phyloP scores from a whole-genome alignment of 441 rosid genomes.

The Populus hybrid region DNA sequence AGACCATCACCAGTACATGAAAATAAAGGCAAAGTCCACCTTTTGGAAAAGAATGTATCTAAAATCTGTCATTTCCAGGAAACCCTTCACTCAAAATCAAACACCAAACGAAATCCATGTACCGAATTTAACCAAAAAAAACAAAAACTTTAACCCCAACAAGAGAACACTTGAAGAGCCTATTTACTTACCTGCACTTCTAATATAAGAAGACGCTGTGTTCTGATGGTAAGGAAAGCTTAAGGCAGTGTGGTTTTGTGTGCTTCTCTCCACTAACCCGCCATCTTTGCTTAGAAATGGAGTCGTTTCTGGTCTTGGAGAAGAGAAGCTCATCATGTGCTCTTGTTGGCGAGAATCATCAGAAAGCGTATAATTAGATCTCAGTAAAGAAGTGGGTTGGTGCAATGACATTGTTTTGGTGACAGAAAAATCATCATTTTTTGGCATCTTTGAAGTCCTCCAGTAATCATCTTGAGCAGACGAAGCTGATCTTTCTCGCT shows the following conservation, averaged over 20 bases:
- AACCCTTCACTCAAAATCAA: constrained; percentile 9
- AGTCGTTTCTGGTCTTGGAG: constrained; percentile 43
- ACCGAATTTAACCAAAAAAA: background rate
- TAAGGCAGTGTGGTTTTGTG: constrained; percentile 13
- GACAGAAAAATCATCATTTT: constrained; percentile 32
- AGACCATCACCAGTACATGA: constrained; percentile 12
- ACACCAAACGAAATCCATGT: background rate
- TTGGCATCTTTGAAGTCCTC: constrained; percentile 43
- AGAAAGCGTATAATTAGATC: constrained; percentile 46
- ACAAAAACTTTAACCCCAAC: background rate
- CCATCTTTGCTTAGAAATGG: constrained; percentile 30
- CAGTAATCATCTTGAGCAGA: constrained; percentile 42
- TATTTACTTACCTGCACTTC: constrained; percentile 41
- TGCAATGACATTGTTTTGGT: constrained; percentile 48
- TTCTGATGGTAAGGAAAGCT: constrained; percentile 31
- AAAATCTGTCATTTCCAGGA: constrained; percentile 10
- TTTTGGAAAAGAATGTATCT: constrained; percentile 15
- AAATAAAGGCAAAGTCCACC: background rate
- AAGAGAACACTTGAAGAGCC: background rate
- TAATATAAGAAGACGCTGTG: constrained; percentile 30
- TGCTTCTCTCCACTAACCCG: background rate
- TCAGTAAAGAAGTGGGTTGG: constrained; percentile 39
- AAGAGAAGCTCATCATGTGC: constrained; percentile 66
- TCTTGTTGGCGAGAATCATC: constrained; percentile 38
- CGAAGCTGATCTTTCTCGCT: constrained; percentile 49